Evolutionary conservation across 2,329 filamentous ascomycete genomes (phyloP), one percentile per base, ranked within the genome.

Genomic region (Cladorrhinum sp.): DNA sequence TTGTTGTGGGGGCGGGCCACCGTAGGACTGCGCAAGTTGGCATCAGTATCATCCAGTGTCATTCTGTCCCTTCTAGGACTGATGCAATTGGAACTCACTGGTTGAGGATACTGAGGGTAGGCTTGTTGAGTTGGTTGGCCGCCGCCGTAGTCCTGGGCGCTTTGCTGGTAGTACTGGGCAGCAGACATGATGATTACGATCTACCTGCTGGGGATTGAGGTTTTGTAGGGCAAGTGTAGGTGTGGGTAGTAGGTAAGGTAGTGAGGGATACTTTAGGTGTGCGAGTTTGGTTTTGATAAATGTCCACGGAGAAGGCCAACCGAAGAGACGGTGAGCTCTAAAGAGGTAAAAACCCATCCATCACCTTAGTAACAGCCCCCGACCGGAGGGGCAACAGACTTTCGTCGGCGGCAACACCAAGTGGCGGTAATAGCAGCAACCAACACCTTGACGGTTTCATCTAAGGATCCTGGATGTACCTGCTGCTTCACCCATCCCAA

Each of bases 101-200:
- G 75, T 42, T 73, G 77, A 66, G 77, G 77, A 59, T 77, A 76
- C 64, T 78, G 76, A 57, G 76, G 77, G 59, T 77, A 75, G 56
- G 71, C 68, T 58, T 73, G 71, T 18, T 62, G 65, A 50, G 64
- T 66, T 24, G 58, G 61, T 18, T 21, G 54, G 12, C 48, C 28
- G 53, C 50, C 36, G 50, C 59, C 61, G 60, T 69, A 64, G 58
- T 67, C 63, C 42, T 70, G 69, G 57, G 75, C 66, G 64, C 73
- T 72, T 65, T 73, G 69, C 61, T 74, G 67, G 66, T 78, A 77
- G 65, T 74, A 74, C 23, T 68, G 67, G 52, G 72, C 67, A 59
- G 72, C 71, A 24, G 73, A 73, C 76, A 78, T 71, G 60, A 62
- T 68, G 69, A 55, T 60, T 60, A 62, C 36, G 26, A n/a, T n/a